Base-by-base conservation (phyloP, 2,329 filamentous ascomycete species). In the Pyrenophora seminiperda region DNA sequence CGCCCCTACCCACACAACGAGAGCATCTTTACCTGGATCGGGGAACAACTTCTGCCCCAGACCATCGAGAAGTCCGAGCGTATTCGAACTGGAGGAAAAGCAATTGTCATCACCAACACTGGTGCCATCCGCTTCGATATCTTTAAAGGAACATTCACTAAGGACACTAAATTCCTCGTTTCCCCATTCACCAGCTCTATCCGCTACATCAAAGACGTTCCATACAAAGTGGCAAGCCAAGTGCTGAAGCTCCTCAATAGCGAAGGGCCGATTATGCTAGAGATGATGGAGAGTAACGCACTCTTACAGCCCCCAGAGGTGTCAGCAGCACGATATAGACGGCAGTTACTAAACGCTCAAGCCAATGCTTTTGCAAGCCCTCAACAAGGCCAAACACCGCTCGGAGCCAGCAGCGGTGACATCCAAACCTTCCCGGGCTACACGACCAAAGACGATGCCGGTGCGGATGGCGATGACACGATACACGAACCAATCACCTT, bases 51-150 rank as follows among this genome's bases (percentile, higher is more conserved):
- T 0, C 77, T 97, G 1, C 90, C 91, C 0, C 82, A 83, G 34
- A 76, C 87, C 2, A 75, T 91, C 24, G 75, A 76, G 47, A 85
- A 63, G 7, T 68, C 66, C 0, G 38, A 52, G 2, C 62, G 66
- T n/a, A 54, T 68, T 17, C 46, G 61, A 19, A 77, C 80, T 18
- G 79, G 85, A 47, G 79, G 82, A 32, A 81, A 91, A 7, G 82
- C 84, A 5, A 75, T 97, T 9, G 85, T 87, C 22, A 83, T 97
- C 41, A 80, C 89, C 47, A 99, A 99, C 73, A 96, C 90, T 0
- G 94, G 94, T 19, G 90, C 89, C 3, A 85, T 99, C 59, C 89
- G 94, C 36, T 99, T 97, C 72, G 94, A 99, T 71, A 89, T 99
- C 54, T 96, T 97, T 79, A 85, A 93, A 71, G 94, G 94, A 0